Conservation (phyloP, 257 asterid genomes). For the Solanum appendiculatum region DNA sequence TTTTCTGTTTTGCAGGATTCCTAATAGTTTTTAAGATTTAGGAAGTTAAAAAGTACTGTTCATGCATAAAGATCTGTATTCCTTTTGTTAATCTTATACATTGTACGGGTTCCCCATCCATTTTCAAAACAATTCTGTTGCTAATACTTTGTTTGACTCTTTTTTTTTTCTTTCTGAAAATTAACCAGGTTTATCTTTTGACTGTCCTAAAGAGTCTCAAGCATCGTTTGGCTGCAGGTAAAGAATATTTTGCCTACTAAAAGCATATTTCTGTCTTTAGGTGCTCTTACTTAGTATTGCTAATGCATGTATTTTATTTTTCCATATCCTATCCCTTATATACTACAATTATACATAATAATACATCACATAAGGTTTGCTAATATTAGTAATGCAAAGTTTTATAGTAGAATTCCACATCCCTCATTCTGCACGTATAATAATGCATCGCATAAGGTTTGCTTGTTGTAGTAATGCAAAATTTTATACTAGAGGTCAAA, state of each 20-base stretch:
- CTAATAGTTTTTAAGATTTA: background rate
- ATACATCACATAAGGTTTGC: background rate
- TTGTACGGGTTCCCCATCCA: background rate
- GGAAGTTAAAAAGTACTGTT: background rate
- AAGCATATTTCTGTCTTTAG: conserved; percentile 8
- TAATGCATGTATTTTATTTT: background rate
- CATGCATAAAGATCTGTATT: background rate
- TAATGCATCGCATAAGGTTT: background rate
- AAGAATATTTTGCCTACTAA: background rate
- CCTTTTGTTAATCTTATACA: background rate
- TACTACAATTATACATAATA: background rate
- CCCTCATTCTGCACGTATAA: background rate
- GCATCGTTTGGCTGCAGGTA: conserved; percentile 98
- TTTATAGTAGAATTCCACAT: background rate
- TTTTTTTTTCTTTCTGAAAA: conserved; percentile 1
- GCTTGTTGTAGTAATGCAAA: background rate
- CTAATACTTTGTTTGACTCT: conserved; percentile 1
- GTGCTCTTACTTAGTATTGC: background rate
- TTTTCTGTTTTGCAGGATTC: background rate
- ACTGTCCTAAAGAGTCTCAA: conserved; percentile 87
- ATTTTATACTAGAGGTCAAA: background rate
- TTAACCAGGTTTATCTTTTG: conserved; percentile 82
- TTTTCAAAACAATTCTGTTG: background rate
- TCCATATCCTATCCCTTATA: no score
- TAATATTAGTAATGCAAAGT: background rate